These are phyloP conservation scores for Tuber melanosporum DNA, from an alignment of 495 filamentous ascomycete species.

Conservation along the genomic window DNA sequence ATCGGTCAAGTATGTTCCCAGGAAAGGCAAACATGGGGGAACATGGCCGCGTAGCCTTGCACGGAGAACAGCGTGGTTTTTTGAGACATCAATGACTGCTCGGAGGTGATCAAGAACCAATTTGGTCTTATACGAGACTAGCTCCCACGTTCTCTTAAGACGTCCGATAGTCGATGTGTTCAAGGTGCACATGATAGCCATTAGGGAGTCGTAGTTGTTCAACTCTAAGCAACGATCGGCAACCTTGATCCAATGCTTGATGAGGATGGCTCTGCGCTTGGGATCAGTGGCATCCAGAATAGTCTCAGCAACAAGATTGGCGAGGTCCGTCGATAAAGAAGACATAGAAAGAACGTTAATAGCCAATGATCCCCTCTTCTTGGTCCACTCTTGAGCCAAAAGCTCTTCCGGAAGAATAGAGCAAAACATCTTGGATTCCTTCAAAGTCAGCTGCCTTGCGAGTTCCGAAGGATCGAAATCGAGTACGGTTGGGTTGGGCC, in stretches of 20 bases:
- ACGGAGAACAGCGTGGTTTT: constrained; percentile 88
- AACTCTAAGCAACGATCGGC: constrained; percentile 77
- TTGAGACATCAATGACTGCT: constrained; percentile 74
- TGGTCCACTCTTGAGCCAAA: constrained; percentile 89
- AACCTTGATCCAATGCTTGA: constrained; percentile 99
- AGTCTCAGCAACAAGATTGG: constrained; percentile 91
- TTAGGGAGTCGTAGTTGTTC: constrained; percentile 92
- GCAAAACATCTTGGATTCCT: constrained; percentile 89
- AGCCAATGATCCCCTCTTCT: constrained; percentile 67
- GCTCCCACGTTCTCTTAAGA: constrained; percentile 90
- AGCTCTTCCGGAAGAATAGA: constrained; percentile 89
- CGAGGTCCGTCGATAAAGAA: constrained; percentile 78
- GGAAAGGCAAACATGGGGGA: constrained; percentile 87
- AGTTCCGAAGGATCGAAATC: constrained; percentile 93
- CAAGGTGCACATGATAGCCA: constrained; percentile 91
- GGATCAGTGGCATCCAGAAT: constrained; percentile 79
- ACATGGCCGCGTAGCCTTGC: constrained; percentile 79
- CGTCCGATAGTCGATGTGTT: constrained; percentile 86
- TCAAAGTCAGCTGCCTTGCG: constrained; percentile 87
- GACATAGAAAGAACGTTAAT: constrained; percentile 96
- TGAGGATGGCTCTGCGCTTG: constrained; percentile 80
- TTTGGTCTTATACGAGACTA: constrained; percentile 79
- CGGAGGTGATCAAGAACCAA: constrained; percentile 68
- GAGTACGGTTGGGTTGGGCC: constrained; percentile 64
- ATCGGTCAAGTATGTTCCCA: constrained; percentile 94